Conservation (phyloP, 179 eudicot genomes). For the Silene noctiflora region DNA sequence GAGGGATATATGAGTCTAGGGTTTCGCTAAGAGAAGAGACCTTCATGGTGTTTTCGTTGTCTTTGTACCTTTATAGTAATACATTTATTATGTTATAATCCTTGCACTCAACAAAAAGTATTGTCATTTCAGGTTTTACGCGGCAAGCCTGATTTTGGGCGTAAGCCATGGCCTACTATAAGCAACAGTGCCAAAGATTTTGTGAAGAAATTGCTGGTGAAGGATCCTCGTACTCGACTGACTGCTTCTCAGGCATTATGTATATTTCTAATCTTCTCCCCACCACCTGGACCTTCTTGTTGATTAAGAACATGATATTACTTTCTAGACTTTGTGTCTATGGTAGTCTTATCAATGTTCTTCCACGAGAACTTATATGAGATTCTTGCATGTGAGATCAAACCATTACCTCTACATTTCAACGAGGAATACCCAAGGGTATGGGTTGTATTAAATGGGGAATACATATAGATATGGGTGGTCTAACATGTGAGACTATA, state of each 20-base stretch:
- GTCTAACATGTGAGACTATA: neutral
- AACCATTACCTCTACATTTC: neutral
- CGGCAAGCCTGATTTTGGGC: constrained; percentile 90
- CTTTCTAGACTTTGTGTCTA: neutral
- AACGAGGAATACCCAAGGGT: neutral
- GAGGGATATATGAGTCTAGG: no score
- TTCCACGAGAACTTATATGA: neutral
- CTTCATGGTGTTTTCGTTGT: no score
- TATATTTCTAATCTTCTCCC: constrained; percentile 35
- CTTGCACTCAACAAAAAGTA: neutral
- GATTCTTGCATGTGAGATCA: neutral
- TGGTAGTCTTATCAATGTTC: neutral
- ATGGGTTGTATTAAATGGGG: neutral
- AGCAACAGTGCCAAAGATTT: constrained; percentile 88
- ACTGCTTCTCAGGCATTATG: constrained; percentile 98
- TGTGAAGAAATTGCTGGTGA: constrained; percentile 75
- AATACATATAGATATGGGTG: neutral
- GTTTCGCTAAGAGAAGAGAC: no score
- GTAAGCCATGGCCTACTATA: constrained; percentile 92
- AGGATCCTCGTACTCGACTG: constrained; percentile 91
- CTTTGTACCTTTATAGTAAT: no score
- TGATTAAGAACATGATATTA: neutral
- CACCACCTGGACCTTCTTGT: neutral
- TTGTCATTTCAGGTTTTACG: constrained; percentile 58
- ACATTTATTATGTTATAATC: neutral